Base-by-base conservation (phyloP, 2,329 filamentous ascomycete genomes). In the Trichophyton schoenleinii region DNA sequence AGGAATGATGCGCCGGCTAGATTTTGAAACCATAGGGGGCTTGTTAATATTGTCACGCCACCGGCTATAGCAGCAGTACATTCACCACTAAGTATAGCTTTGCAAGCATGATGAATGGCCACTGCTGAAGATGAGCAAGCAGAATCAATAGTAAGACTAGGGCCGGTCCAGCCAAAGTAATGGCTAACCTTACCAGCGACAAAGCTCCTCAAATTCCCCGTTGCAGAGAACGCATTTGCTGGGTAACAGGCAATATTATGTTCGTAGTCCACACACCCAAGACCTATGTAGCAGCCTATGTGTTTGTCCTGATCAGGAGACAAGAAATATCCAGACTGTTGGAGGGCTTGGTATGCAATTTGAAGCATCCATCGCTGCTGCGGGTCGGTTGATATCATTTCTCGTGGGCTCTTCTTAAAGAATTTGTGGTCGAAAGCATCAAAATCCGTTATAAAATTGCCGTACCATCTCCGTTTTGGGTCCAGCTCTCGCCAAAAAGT, bases 361-460 rank as follows among this genome's bases (percentile, higher is more conserved):
- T 69, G 64, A 22, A 68, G 60, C 8, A 66, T 53, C 25, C 61
- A 61, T 36, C 68, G 57, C 46, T 69, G 66, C 59, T 68, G 65
- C 28, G 68, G 66, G 61, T 69, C 68, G 58, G 68, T 65, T 15
- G 22, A 61, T 18, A 53, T 48, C 13, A 63, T 66, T 55, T 68
- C 66, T 8, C 60, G 62, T 34, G 46, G 58, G 28, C 44, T 65
- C 52, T 59, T 63, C 28, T 31, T 58, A 46, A 58, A 65, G 58
- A 74, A 74, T 0, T 64, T 61, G 0, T 68, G 66, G 61, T 74
- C 72, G 44, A 74, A 74, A 2, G 57, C 34, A 1, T 61, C 59
- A 3, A 66, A 48, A 57, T 72, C 69, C 3, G 60, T 25, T 5
- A 67, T 61, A 46, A 66, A 64, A 60, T 67, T 63, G n/a, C 63